Conservation (phyloP, 2,329 filamentous ascomycete genomes). For the Tympanopsis confertula region DNA sequence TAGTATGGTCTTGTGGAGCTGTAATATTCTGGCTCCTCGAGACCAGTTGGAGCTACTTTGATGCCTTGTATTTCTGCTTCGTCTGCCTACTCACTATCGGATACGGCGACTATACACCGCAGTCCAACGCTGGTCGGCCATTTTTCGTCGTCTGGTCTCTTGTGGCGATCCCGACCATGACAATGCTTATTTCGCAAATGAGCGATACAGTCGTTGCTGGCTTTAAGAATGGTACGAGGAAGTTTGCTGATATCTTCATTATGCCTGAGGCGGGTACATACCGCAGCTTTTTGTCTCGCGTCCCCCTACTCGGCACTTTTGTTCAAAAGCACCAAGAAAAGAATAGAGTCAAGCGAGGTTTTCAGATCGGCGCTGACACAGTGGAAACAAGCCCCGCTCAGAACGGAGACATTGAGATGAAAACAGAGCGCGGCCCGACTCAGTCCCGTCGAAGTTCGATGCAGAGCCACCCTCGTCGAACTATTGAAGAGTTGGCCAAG, state of each 20-base stretch:
- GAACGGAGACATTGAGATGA: slow-evolving; percentile 2
- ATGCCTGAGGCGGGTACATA: slow-evolving; percentile 49
- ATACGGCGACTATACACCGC: slow-evolving; percentile 55
- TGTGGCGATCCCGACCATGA: slow-evolving; percentile 60
- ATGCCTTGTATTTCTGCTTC: slow-evolving; percentile 60
- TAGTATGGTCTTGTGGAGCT: slow-evolving; percentile 57
- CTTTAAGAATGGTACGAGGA: slow-evolving; percentile 50
- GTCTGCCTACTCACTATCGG: slow-evolving; percentile 58
- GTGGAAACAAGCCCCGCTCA: slow-evolving; percentile 3
- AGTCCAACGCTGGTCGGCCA: slow-evolving; percentile 51
- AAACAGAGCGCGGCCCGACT: slow-evolving; percentile 3
- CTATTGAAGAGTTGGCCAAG: slow-evolving; percentile 30
- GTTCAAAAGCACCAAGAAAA: slow-evolving; percentile 24
- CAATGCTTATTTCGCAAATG: slow-evolving; percentile 52
- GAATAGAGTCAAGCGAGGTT: slow-evolving; percentile 23
- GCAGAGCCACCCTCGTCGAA: slow-evolving; percentile 8
- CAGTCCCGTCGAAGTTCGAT: neutral
- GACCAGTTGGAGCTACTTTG: slow-evolving; percentile 45
- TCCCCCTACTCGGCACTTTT: slow-evolving; percentile 27
- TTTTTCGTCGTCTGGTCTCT: slow-evolving; percentile 64
- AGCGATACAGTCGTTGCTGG: slow-evolving; percentile 50
- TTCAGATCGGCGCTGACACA: slow-evolving; percentile 7
- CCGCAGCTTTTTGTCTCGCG: slow-evolving; percentile 31
- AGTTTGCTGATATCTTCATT: slow-evolving; percentile 52
- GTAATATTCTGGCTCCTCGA: slow-evolving; percentile 53